A percentile compares a stretch with the other conserved stretches of the same genome.
Conservation (phyloP, 768 basidiomycete species). For the Kwoniella botswanensis region DNA sequence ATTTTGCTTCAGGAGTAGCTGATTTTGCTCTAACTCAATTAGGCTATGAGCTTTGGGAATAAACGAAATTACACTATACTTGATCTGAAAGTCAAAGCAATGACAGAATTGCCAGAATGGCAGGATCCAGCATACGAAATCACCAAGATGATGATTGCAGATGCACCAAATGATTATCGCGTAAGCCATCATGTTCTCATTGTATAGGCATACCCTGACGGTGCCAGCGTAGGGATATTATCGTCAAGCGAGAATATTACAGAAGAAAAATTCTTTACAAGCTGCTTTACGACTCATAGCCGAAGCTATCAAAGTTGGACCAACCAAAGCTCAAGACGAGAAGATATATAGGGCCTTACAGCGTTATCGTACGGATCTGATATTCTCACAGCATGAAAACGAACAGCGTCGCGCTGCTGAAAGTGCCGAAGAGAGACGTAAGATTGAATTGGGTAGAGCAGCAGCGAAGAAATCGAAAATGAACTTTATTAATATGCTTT, state of each 20-base stretch:
- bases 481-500: constrained; percentile 20
- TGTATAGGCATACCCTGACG: neutral
- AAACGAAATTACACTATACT: constrained; percentile 8
- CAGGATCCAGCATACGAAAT: constrained; percentile 14
- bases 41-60: constrained; percentile 22
- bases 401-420: neutral
- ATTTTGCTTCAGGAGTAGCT: neutral
- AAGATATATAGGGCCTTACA: neutral
- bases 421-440: constrained; percentile 3
- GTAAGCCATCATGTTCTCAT: constrained; percentile 3
- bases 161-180: constrained; percentile 14
- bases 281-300: neutral
- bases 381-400: constrained; percentile 10
- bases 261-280: neutral
- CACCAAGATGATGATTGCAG: constrained; percentile 18
- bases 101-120: constrained; percentile 22
- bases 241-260: constrained; percentile 10
- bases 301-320: constrained; percentile 7
- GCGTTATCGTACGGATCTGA: constrained; percentile 4
- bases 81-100: constrained; percentile 21
- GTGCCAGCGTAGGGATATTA: constrained; percentile 7
- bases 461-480: constrained; percentile 8
- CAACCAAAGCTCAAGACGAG: constrained; percentile 4
- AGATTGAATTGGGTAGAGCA: constrained; percentile 1
- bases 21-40: neutral